phyloP scores from a whole-genome alignment of 106 monocot species.

The Xerophyta viscosa region DNA sequence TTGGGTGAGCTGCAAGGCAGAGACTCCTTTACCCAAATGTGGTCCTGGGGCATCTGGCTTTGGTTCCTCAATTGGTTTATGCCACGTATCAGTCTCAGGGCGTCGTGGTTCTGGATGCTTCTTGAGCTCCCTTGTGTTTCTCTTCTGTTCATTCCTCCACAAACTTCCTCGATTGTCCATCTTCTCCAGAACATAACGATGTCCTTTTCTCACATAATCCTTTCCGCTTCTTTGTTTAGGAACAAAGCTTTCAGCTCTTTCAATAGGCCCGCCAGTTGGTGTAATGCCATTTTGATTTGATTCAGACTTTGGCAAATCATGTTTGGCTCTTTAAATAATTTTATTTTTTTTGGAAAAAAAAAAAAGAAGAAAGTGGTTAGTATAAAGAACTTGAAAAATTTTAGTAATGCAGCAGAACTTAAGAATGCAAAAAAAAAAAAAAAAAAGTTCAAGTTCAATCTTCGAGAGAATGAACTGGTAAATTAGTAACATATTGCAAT shows the following conservation, averaged over 20 bases:
- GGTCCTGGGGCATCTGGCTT: conserved; percentile 20
- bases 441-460: no score
- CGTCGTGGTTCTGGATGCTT: conserved; percentile 27
- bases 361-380: no score
- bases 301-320: conserved; percentile 28
- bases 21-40: conserved; percentile 50
- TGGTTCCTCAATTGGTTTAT: conserved; percentile 51
- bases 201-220: conserved; percentile 36
- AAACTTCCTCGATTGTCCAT: conserved; percentile 26
- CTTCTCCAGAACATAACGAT: conserved; percentile 21
- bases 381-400: no score
- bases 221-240: conserved; percentile 18
- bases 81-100: conserved; percentile 69
- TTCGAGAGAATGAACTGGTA: no score
- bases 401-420: no score
- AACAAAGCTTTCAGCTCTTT: conserved; percentile 23
- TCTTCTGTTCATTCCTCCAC: conserved; percentile 45
- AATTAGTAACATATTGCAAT: no score
- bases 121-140: conserved; percentile 26
- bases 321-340: conserved; percentile 43
- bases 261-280: conserved; percentile 4
- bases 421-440: no score
- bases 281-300: conserved; percentile 20
- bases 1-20: conserved; percentile 68
- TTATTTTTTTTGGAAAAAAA: no score